phyloP scores from a whole-genome alignment of 345 rosid species.

The Nasturtium officinale region DNA sequence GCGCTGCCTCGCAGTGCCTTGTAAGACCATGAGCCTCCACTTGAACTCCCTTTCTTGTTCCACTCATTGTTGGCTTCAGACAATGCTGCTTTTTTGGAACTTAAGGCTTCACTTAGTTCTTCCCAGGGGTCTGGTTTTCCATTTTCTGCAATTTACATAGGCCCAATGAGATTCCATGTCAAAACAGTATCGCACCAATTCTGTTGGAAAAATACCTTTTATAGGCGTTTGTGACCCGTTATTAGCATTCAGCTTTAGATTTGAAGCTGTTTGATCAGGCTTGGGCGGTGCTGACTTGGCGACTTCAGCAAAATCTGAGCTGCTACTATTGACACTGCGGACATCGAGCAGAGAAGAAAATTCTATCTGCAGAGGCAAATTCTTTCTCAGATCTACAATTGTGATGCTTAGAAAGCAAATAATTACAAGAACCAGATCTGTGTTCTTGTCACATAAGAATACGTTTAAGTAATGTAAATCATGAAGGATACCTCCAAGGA shows the following conservation, averaged over 20 bases:
- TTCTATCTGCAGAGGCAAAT: conserved; percentile 59
- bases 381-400: conserved; percentile 12
- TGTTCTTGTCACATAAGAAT: background rate
- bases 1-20: conserved; percentile 78
- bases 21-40: conserved; percentile 60
- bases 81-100: conserved; percentile 68
- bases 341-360: conserved; percentile 74
- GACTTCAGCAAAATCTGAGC: conserved; percentile 36
- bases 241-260: conserved; percentile 34
- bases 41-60: conserved; percentile 53
- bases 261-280: conserved; percentile 35
- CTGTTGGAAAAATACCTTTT: conserved; percentile 50
- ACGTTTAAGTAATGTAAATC: background rate
- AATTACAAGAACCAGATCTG: conserved; percentile 25
- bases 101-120: conserved; percentile 63
- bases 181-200: background rate
- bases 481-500: conserved; percentile 61
- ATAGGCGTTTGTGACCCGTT: conserved; percentile 41
- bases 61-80: conserved; percentile 62
- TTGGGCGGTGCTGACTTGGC: conserved; percentile 15
- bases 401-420: conserved; percentile 13
- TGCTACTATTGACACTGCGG: conserved; percentile 52
- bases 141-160: conserved; percentile 51
- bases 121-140: conserved; percentile 65
- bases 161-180: conserved; percentile 10